Evolutionary conservation across 192 early-diverging fungal genomes (phyloP).

Genomic region (Backusella tuberculispora): DNA sequence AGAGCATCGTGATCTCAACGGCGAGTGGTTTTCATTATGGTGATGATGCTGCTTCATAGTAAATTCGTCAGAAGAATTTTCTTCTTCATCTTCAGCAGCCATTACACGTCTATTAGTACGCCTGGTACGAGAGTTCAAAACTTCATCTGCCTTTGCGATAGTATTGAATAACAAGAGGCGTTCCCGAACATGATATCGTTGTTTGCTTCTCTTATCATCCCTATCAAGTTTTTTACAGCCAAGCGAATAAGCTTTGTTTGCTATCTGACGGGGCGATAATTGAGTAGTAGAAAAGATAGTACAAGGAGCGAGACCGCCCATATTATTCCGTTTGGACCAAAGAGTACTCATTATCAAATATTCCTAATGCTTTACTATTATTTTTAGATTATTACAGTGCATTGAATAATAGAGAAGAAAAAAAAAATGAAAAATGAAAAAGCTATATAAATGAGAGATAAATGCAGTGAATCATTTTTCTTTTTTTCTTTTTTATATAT

Average conservation of each 20-base stretch:
- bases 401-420: not conserved
- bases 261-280: slow-evolving; percentile 35
- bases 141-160: slow-evolving; percentile 32
- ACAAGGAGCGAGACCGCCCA: slow-evolving; percentile 14
- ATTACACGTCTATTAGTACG: slow-evolving; percentile 36
- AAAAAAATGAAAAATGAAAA: not conserved
- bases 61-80: not conserved
- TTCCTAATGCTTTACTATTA: not conserved
- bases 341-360: not conserved
- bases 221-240: slow-evolving; percentile 37
- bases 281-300: slow-evolving; percentile 19
- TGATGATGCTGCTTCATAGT: not conserved
- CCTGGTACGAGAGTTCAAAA: slow-evolving; percentile 26
- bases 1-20: not conserved
- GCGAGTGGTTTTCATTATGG: slow-evolving; percentile 18
- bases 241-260: slow-evolving; percentile 27
- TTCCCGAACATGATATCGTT: slow-evolving; percentile 34
- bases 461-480: not conserved
- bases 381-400: not conserved
- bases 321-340: slow-evolving; percentile 25
- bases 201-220: slow-evolving; percentile 29
- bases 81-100: slow-evolving; percentile 32
- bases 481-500: not conserved
- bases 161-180: slow-evolving; percentile 35
- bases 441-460: not conserved